Evolutionary conservation across 306 rosid species (phyloP).

Genomic region (Cicer arietinum): DNA sequence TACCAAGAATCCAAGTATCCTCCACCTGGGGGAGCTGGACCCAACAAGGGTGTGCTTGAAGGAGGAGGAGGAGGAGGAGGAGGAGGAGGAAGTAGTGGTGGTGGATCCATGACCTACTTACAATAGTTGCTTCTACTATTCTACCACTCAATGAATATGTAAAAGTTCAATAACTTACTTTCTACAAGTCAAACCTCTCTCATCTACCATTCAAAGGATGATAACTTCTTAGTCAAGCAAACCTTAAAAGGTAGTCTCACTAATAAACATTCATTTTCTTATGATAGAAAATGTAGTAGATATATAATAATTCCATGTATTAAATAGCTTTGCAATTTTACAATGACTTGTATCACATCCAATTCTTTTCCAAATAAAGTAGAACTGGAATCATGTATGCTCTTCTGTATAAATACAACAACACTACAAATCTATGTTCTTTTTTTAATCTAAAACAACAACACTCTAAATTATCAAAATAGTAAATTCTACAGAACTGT

Average conservation of each 20-base stretch:
- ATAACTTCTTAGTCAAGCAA: constrained; percentile 14
- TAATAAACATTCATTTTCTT: background rate
- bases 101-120: constrained; percentile 59
- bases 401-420: constrained; percentile 53
- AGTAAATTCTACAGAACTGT: constrained; percentile 11
- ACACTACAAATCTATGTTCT: background rate
- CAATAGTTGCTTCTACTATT: background rate
- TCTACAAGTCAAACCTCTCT: constrained; percentile 48
- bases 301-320: constrained; percentile 9
- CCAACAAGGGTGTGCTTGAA: constrained; percentile 57
- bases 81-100: constrained; percentile 24
- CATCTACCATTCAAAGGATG: constrained; percentile 72
- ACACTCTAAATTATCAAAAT: background rate
- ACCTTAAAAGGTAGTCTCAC: constrained; percentile 1
- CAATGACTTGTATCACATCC: constrained; percentile 21
- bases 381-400: constrained; percentile 38
- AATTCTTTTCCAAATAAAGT: constrained; percentile 42
- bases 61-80: constrained; percentile 42
- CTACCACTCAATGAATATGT: background rate
- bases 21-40: constrained; percentile 43
- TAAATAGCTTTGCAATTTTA: constrained; percentile 6
- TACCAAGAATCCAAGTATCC: constrained; percentile 72
- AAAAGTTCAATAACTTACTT: constrained; percentile 38
- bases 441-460: constrained; percentile 25
- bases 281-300: background rate